Base-by-base conservation (phyloP, 2,329 filamentous ascomycete genomes). In the Bipolaris cookei region DNA sequence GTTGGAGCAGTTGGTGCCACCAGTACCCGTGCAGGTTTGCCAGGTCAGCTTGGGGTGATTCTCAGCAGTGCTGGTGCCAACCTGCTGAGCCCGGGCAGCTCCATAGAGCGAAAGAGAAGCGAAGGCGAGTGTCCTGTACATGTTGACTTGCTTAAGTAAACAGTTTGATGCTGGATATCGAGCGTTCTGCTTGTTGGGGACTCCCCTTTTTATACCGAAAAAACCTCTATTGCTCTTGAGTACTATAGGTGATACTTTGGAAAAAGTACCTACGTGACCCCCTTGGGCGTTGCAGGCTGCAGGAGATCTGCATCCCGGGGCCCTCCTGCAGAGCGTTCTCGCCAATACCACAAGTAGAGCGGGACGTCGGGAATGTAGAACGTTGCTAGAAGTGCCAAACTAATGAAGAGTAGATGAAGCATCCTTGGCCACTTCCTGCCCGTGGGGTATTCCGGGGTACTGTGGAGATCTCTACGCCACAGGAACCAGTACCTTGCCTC, bases 11-110 rank as follows among this genome's bases (percentile, higher is more conserved):
- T 71, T 74, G 50, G 45, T 73, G 52, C 73, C 72, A 14, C 76
- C 77, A 14, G 67, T 76, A 18, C 73, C 71, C 44, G 77, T 79
- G 65, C 78, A 80, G 14, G 63, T 70, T 57, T 77, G 67, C 68
- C 75, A 78, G 53, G 66, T 69, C 58, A 81, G 63, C 58, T 68
- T 67, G 30, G 79, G 79, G 65, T 81, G 79, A 37, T 60, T 76
- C 67, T 81, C 79, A 34, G 77, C 64, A 43, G 71, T 61, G 53
- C 69, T 56, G 16, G 68, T 79, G 59, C 78, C 79, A 55, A 75
- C 74, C 64, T 78, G 76, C 73, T 81, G 79, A 42, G 75, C 78
- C 59, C 67, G 65, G 65, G 68, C 74, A 55, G 72, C 72, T 58
- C 76, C 76, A 58, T 76, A 68, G 42, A 80, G 63, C 42, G 76